Evolutionary conservation across 164 flowering plant genomes (phyloP).

Genomic region (Cinnamomum micranthum): DNA sequence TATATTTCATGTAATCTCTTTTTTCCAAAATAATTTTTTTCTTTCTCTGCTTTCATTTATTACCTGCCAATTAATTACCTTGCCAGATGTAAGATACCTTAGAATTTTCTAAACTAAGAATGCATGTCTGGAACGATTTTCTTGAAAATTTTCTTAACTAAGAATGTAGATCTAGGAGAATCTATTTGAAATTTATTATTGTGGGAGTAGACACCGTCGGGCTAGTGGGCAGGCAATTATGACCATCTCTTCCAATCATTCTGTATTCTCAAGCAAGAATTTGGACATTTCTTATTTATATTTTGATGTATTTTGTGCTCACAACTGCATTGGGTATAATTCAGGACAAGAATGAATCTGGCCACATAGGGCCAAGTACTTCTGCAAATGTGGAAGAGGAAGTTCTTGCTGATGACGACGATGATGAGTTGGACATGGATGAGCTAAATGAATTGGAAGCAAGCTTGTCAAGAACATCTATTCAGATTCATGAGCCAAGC

Average conservation of each 20-base stretch:
- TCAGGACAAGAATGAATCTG: slow-evolving; percentile 43
- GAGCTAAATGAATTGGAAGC: slow-evolving; percentile 87
- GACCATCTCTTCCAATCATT: not conserved
- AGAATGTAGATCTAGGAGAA: too few species aligned
- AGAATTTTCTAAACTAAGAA: too few species aligned
- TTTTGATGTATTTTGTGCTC: not conserved
- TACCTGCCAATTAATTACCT: too few species aligned
- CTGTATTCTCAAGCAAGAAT: not conserved
- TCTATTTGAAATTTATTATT: too few species aligned
- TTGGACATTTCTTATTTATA: not conserved
- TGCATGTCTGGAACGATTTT: too few species aligned
- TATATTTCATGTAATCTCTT: too few species aligned
- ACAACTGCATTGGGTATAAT: slow-evolving; percentile 1
- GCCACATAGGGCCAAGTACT: slow-evolving; percentile 51
- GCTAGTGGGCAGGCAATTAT: too few species aligned
- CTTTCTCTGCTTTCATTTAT: too few species aligned
- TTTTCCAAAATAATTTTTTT: too few species aligned
- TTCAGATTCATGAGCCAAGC: slow-evolving; percentile 59
- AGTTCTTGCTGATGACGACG: slow-evolving; percentile 43
- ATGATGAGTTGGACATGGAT: slow-evolving; percentile 76
- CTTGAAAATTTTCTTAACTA: too few species aligned
- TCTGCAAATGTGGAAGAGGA: slow-evolving; percentile 40
- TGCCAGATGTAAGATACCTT: too few species aligned
- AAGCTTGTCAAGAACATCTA: slow-evolving; percentile 65
- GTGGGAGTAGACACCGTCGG: too few species aligned